Evolutionary conservation across 2,329 filamentous ascomycete genomes (phyloP).

Genomic region (Plenodomus biglobosus): DNA sequence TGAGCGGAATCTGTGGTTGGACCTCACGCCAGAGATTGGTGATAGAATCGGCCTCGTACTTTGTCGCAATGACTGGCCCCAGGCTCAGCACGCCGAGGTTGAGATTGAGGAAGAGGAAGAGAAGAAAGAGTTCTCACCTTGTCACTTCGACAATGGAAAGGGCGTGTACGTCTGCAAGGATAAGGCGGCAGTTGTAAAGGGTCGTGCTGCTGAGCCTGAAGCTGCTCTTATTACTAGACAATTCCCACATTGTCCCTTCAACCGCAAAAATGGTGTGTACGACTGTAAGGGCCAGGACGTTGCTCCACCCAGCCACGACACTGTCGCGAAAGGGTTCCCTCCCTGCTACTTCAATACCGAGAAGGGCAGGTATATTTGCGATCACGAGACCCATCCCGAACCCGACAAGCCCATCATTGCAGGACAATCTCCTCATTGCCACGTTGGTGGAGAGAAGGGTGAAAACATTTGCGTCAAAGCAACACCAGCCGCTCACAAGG

Average conservation of each 20-base stretch:
- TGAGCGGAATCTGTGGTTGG: background rate
- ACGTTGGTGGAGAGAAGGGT: no score
- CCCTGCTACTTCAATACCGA: background rate
- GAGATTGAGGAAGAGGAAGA: background rate
- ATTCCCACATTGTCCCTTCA: no score
- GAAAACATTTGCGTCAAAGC: no score
- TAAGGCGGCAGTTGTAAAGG: background rate
- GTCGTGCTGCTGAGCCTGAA: no score
- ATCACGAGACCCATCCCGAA: background rate
- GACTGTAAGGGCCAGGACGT: no score
- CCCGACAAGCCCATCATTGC: no score
- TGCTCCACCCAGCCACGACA: no score
- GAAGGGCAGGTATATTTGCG: background rate
- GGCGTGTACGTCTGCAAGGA: background rate
- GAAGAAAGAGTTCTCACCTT: background rate
- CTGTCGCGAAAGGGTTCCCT: background rate
- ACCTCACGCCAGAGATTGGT: background rate
- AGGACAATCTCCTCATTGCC: no score
- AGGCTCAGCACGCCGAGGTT: no score
- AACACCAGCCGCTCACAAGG: no score
- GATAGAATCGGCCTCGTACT: background rate
- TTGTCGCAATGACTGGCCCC: background rate
- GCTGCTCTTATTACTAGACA: no score
- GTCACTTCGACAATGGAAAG: background rate
- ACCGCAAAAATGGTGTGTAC: no score